These are phyloP conservation scores for Pseudogymnoascus sp. DNA, from an alignment of 2,329 filamentous ascomycete species.

Conservation along the genomic window DNA sequence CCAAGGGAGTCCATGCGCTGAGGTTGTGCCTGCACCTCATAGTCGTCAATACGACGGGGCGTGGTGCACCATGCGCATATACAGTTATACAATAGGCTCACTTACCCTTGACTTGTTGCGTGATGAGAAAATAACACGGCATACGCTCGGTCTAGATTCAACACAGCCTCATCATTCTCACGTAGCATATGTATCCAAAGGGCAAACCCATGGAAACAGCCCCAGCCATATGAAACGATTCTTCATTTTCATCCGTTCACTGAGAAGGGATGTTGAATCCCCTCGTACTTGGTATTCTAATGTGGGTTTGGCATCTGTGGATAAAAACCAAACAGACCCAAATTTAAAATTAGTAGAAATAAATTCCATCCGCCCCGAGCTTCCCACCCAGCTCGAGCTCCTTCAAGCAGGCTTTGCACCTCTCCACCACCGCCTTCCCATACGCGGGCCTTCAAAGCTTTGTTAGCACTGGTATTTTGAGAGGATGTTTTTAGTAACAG, in stretches of 20 bases:
- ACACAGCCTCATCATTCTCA: neutral
- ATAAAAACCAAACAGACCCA: neutral
- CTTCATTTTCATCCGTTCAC: neutral
- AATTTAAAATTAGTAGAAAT: slow-evolving; percentile 11
- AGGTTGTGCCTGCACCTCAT: neutral
- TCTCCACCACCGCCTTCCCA: slow-evolving; percentile 16
- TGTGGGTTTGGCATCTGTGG: neutral
- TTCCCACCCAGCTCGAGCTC: slow-evolving; percentile 16
- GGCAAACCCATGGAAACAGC: too few relatives aligned
- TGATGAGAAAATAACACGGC: neutral
- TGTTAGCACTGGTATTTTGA: neutral
- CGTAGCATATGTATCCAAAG: neutral
- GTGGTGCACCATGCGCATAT: neutral
- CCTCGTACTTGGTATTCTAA: too few relatives aligned
- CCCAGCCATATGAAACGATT: neutral
- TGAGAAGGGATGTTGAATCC: too few relatives aligned
- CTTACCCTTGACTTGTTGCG: neutral
- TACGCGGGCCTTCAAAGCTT: slow-evolving; percentile 12
- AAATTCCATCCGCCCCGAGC: slow-evolving; percentile 16
- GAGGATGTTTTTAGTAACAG: neutral
- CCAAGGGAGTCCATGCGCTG: neutral
- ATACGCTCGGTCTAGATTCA: neutral
- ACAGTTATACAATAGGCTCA: neutral
- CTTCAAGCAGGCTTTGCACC: slow-evolving; percentile 16
- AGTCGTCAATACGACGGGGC: too few relatives aligned